These are phyloP conservation scores for Fomitopsis pinicola DNA, from an alignment of 1,284 basidiomycete species.

Conservation along the genomic window DNA sequence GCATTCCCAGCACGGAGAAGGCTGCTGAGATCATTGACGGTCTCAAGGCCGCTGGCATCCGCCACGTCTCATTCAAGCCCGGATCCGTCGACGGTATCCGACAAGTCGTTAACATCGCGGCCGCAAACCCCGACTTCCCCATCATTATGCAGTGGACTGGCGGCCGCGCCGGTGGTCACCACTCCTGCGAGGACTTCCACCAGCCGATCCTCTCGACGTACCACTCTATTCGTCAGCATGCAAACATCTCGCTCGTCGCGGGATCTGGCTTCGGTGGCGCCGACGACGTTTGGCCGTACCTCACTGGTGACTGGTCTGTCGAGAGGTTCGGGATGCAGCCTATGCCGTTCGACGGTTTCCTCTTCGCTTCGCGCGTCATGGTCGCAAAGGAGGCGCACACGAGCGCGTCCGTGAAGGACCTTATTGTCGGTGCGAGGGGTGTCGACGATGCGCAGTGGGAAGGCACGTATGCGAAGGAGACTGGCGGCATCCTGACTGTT, in stretches of 20 bases:
- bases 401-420: slow-evolving; percentile 89
- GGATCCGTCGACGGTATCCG: slow-evolving; percentile 96
- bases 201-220: slow-evolving; percentile 94
- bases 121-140: slow-evolving; percentile 94
- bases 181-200: slow-evolving; percentile 98
- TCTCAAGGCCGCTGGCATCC: slow-evolving; percentile 66
- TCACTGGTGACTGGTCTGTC: slow-evolving; percentile 94
- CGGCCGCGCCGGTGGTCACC: slow-evolving; percentile 98
- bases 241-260: slow-evolving; percentile 87
- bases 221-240: slow-evolving; percentile 81
- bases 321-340: slow-evolving; percentile 80
- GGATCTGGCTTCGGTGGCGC: slow-evolving; percentile 98
- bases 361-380: slow-evolving; percentile 97
- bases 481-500: slow-evolving; percentile 95
- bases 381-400: slow-evolving; percentile 98
- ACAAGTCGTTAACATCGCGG: slow-evolving; percentile 95
- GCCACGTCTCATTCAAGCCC: slow-evolving; percentile 96
- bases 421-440: slow-evolving; percentile 93
- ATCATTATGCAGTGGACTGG: slow-evolving; percentile 99
- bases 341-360: slow-evolving; percentile 99
- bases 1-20: slow-evolving; percentile 94
- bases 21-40: slow-evolving; percentile 60
- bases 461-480: slow-evolving; percentile 91
- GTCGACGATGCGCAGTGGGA: slow-evolving; percentile 93
- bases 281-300: slow-evolving; percentile 96